Base-by-base conservation (phyloP, 768 basidiomycete genomes). In the Lentinula sp. region DNA sequence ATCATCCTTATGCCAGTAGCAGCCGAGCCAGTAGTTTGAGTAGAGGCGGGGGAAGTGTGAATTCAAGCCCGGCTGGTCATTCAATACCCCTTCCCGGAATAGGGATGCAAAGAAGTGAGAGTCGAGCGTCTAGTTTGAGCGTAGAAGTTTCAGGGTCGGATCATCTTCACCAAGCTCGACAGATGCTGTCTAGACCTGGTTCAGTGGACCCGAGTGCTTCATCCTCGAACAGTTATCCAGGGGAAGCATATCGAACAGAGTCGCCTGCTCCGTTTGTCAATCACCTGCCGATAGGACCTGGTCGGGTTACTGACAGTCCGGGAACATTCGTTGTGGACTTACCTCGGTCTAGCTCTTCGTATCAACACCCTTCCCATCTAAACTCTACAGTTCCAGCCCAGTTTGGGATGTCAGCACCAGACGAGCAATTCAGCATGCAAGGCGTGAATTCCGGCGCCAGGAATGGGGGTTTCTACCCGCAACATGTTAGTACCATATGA, bases 1-100 rank as follows among this genome's bases (percentile, higher is more conserved):
- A 85, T 64, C 83, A 87, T 68, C 79, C 87, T 20, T 86, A 86
- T 56, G 81, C 79, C 9, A 63, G 36, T 55, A 62, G 61, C 42
- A 64, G 63, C 36, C 62, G 54, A 35, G 51, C 41, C 32, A 51
- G 63, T 20, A 57, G 50, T 49, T 23, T 46, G 36, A 41, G 41
- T 33, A n/a, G 41, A 18, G 61, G 61, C 13, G 61, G 57, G 43
- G 55, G 61, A 37, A 61, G 61, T 36, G 53, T 61, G n/a, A 41
- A 60, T 50, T 60, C 59, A n/a, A 60, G 59, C 79, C 77, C 48
- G 81, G 81, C 61, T 79, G 80, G 16, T 76, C 77, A n/a, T 49
- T 7, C 20, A 35, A 7, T 48, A 9, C 57, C 57, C 10, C 57
- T 51, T 28, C 2, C 70, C 80, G 43, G 71, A 69, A 32, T 69